A percentile compares a stretch with the other conserved stretches of the same genome.
Evolutionary conservation across 2,329 filamentous ascomycete genomes (phyloP).

Genomic region (Trichoderma brevicompactum): DNA sequence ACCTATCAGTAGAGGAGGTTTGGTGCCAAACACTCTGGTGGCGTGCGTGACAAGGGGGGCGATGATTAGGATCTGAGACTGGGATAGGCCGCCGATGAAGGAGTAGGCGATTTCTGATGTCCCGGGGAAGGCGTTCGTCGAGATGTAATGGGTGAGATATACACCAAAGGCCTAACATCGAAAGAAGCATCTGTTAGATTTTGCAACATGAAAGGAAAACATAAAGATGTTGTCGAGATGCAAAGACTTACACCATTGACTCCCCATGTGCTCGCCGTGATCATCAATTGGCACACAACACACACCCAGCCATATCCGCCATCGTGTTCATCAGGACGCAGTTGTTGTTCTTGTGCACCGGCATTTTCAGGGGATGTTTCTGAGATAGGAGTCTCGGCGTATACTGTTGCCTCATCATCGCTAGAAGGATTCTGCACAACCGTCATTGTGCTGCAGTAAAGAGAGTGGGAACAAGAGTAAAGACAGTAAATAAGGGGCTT

Average conservation of each 20-base stretch:
- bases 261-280: conserved; percentile 48
- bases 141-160: conserved; percentile 61
- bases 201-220: background rate
- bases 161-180: conserved; percentile 45
- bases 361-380: background rate
- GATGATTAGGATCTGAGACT: conserved; percentile 48
- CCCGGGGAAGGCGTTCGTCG: conserved; percentile 53
- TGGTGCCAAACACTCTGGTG: conserved; percentile 40
- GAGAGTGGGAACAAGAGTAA: background rate
- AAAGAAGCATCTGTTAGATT: background rate
- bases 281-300: conserved; percentile 39
- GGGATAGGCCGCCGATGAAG: conserved; percentile 62
- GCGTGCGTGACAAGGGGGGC: conserved; percentile 46
- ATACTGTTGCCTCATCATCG: conserved; percentile 3
- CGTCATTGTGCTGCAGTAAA: background rate
- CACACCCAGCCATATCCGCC: conserved; percentile 57
- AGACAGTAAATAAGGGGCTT: background rate
- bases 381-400: background rate
- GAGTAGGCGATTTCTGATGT: conserved; percentile 61
- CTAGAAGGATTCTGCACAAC: background rate
- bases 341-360: background rate
- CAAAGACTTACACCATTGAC: conserved; percentile 43
- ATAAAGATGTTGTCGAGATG: conserved; percentile 42
- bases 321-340: conserved; percentile 38
- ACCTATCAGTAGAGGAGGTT: conserved; percentile 53